Conservation (phyloP, 163 green algal genomes). For the Scenedesmus sp. region DNA sequence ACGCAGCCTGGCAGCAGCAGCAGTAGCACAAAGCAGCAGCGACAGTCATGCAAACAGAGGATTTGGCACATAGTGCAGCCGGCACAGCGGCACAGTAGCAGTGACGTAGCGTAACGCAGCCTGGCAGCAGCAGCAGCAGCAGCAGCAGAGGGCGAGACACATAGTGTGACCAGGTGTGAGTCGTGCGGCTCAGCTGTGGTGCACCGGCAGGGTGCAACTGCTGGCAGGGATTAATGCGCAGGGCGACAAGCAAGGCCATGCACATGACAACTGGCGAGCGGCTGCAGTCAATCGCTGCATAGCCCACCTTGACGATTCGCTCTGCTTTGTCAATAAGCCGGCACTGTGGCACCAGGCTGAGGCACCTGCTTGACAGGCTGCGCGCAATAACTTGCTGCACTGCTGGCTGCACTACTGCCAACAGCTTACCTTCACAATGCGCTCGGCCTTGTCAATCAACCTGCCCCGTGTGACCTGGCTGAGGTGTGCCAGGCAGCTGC, state of each 20-base stretch:
- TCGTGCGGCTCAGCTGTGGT: too few relatives aligned
- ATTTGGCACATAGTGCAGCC: not conserved
- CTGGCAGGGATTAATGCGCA: too few relatives aligned
- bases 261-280: too few relatives aligned
- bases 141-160: not conserved
- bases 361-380: not conserved
- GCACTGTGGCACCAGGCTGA: not conserved
- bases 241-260: too few relatives aligned
- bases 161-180: too few relatives aligned
- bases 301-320: too few relatives aligned
- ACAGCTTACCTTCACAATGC: slow-evolving; percentile 23
- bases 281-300: too few relatives aligned
- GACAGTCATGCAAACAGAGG: too few relatives aligned
- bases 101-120: not conserved
- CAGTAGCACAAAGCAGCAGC: not conserved
- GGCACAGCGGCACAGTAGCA: not conserved
- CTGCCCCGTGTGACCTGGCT: not conserved
- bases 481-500: not conserved
- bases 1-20: not conserved
- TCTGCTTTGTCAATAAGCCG: too few relatives aligned
- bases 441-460: slow-evolving; percentile 9
- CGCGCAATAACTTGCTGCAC: not conserved
- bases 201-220: too few relatives aligned
- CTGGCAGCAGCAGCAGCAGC: not conserved
- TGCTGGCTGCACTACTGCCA: not conserved